phyloP scores from a whole-genome alignment of 1,284 basidiomycete genomes.

The Leccinum angustisporum region DNA sequence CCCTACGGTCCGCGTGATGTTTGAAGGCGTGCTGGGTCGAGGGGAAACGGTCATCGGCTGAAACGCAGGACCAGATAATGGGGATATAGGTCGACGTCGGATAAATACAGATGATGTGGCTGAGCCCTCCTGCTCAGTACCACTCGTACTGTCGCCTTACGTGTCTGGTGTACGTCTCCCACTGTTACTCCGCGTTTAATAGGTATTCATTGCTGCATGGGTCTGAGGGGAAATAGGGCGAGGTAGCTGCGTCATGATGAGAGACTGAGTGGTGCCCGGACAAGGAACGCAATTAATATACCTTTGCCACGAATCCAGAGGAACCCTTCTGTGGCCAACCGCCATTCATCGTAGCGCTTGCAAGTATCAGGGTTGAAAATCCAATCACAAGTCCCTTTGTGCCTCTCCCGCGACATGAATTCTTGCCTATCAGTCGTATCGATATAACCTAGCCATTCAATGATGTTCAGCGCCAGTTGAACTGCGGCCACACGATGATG shows the following conservation, averaged over 20 bases:
- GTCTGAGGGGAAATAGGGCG: slow-evolving; percentile 49
- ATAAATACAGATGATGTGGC: slow-evolving; percentile 49
- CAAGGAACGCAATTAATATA: background rate
- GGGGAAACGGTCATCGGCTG: slow-evolving; percentile 60
- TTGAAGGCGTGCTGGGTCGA: slow-evolving; percentile 71
- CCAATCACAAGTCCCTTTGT: slow-evolving; percentile 29
- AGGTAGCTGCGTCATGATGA: slow-evolving; percentile 27
- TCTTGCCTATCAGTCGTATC: slow-evolving; percentile 27
- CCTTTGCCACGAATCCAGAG: slow-evolving; percentile 30
- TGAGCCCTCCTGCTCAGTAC: slow-evolving; percentile 46
- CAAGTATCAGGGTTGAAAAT: slow-evolving; percentile 24
- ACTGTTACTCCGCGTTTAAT: slow-evolving; percentile 58
- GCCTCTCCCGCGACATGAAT: slow-evolving; percentile 27
- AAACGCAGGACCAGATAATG: slow-evolving; percentile 57
- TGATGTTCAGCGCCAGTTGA: slow-evolving; percentile 20
- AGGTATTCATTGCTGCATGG: slow-evolving; percentile 44
- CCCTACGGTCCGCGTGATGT: slow-evolving; percentile 58
- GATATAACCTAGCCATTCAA: slow-evolving; percentile 28
- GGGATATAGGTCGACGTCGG: slow-evolving; percentile 65
- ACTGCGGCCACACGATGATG: slow-evolving; percentile 15
- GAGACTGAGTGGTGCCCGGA: background rate
- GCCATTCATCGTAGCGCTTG: slow-evolving; percentile 25
- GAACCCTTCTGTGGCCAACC: slow-evolving; percentile 21
- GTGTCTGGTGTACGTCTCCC: slow-evolving; percentile 62
- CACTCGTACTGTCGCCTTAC: slow-evolving; percentile 38